These are phyloP conservation scores for Phialocephala sp. DNA, from an alignment of 2,329 filamentous ascomycete species.

Conservation along the genomic window DNA sequence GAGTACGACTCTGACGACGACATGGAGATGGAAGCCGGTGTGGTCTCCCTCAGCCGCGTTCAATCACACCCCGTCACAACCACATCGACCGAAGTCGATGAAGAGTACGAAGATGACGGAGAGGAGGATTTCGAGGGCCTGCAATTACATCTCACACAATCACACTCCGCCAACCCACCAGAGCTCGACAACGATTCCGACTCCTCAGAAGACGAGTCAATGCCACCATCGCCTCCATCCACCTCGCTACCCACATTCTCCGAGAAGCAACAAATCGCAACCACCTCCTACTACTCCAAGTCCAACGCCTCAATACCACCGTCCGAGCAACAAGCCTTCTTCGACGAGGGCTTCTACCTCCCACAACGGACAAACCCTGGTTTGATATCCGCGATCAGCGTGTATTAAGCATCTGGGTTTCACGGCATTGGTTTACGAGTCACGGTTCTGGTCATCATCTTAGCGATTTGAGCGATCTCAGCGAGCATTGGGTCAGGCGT, in stretches of 20 bases:
- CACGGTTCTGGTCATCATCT: conserved; percentile 19
- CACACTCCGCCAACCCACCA: conserved; percentile 67
- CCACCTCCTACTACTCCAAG: conserved; percentile 46
- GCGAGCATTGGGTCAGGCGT: conserved; percentile 23
- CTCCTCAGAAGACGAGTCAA: conserved; percentile 72
- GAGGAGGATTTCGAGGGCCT: conserved; percentile 68
- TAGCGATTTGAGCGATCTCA: conserved; percentile 32
- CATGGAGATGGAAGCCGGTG: conserved; percentile 61
- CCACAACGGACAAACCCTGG: conserved; percentile 49
- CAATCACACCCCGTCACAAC: conserved; percentile 44
- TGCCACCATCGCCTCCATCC: conserved; percentile 63
- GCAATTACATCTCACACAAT: conserved; percentile 70
- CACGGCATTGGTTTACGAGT: conserved; percentile 23
- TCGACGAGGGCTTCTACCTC: conserved; percentile 55
- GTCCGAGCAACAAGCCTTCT: conserved; percentile 47
- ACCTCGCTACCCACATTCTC: conserved; percentile 62
- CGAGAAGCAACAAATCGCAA: conserved; percentile 57
- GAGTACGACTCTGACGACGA: conserved; percentile 58
- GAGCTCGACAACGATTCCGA: conserved; percentile 73
- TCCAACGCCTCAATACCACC: conserved; percentile 39
- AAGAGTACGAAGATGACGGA: conserved; percentile 58
- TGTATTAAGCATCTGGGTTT: conserved; percentile 46
- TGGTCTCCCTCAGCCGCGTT: conserved; percentile 54
- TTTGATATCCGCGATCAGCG: conserved; percentile 50
- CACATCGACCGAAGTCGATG: conserved; percentile 45